phyloP scores from a whole-genome alignment of 2,329 filamentous ascomycete genomes.

The Pezicula rhizophila region DNA sequence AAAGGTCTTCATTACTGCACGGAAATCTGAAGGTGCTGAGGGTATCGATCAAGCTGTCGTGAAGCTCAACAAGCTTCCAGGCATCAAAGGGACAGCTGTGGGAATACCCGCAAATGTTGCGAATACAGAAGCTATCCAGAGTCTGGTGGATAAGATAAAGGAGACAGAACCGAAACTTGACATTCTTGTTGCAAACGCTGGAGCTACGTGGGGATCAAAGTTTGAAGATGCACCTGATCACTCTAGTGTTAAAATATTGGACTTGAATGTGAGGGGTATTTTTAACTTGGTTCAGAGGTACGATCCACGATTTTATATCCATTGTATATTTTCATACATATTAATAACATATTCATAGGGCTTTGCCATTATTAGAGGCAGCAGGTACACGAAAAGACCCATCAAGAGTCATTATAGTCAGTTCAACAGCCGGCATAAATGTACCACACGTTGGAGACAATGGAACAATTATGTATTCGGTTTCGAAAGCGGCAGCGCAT shows the following conservation, averaged over 20 bases:
- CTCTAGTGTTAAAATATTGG: constrained; percentile 61
- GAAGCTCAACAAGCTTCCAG: constrained; percentile 57
- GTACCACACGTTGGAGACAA: constrained; percentile 54
- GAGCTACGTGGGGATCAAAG: constrained; percentile 62
- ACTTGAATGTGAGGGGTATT: constrained; percentile 65
- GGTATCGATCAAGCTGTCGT: constrained; percentile 53
- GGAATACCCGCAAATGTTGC: constrained; percentile 61
- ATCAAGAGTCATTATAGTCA: constrained; percentile 59
- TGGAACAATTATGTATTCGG: constrained; percentile 60
- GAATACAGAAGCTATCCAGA: constrained; percentile 53
- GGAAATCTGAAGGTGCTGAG: constrained; percentile 56
- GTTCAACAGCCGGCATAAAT: constrained; percentile 58
- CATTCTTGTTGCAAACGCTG: constrained; percentile 67
- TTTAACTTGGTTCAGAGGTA: constrained; percentile 61
- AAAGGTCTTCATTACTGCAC: constrained; percentile 67
- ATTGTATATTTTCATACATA: no score
- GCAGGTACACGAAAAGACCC: constrained; percentile 46
- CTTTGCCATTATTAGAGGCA: constrained; percentile 42
- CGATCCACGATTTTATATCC: constrained; percentile 7
- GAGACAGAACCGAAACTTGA: constrained; percentile 53
- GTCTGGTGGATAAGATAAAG: constrained; percentile 50
- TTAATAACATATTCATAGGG: constrained; percentile 10
- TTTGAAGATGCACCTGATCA: constrained; percentile 58
- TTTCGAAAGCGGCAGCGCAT: constrained; percentile 59
- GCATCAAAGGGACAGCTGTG: constrained; percentile 52